Conservation (phyloP, 2,329 filamentous ascomycete genomes). For the Epichloe sibirici region DNA sequence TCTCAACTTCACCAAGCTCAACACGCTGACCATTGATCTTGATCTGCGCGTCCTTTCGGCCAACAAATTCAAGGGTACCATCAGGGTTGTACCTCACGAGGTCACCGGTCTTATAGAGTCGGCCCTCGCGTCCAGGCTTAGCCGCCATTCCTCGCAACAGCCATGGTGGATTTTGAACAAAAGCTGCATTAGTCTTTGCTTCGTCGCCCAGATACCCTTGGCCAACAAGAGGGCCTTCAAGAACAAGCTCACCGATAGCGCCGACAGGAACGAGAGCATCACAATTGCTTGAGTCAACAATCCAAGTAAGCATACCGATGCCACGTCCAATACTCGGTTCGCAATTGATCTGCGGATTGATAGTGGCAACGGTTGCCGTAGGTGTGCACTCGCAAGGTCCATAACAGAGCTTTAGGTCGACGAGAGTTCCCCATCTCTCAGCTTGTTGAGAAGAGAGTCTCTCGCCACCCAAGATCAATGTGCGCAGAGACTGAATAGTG, state of each 20-base stretch:
- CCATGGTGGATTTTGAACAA: conserved; percentile 32
- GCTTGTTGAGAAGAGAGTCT: not conserved
- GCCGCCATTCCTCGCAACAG: conserved; percentile 2
- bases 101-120: conserved; percentile 25
- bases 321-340: conserved; percentile 3
- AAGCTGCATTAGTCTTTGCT: conserved; percentile 30
- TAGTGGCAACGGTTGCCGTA: not conserved
- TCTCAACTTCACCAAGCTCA: conserved; percentile 25
- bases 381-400: conserved; percentile 12
- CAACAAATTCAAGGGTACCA: conserved; percentile 16
- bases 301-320: conserved; percentile 12
- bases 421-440: not conserved
- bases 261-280: conserved; percentile 15
- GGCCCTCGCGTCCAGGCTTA: conserved; percentile 16
- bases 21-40: conserved; percentile 40
- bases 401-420: conserved; percentile 6
- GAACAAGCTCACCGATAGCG: conserved; percentile 20
- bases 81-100: conserved; percentile 15
- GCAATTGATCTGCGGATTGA: not conserved
- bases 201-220: conserved; percentile 35
- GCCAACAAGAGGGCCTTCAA: conserved; percentile 33
- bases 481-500: conserved; percentile 1
- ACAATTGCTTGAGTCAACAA: conserved; percentile 16
- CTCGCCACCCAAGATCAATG: conserved; percentile 2
- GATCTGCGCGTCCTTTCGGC: conserved; percentile 34